Percentiles rank a stretch among this genome's conserved stretches.
phyloP scores from a whole-genome alignment of 768 basidiomycete species.

The Royoungia palumana region DNA sequence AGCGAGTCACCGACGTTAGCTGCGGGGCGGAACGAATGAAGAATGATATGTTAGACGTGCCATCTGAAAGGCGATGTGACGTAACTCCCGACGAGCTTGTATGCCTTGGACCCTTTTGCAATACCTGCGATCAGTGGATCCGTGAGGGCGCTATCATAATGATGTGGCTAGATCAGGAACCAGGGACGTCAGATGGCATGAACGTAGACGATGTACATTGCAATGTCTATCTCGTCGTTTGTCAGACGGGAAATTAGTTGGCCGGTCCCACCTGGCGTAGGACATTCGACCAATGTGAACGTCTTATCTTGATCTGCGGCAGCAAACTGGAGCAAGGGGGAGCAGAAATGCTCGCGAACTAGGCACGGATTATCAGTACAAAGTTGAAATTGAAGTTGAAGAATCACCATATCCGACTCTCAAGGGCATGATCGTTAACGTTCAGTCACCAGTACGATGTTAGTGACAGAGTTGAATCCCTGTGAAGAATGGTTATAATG shows the following conservation, averaged over 20 bases:
- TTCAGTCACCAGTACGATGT: too few species aligned
- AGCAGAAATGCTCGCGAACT: constrained; percentile 90
- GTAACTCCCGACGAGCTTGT: constrained; percentile 91
- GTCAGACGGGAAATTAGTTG: constrained; percentile 75
- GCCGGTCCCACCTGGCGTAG: constrained; percentile 69
- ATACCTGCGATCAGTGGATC: constrained; percentile 91
- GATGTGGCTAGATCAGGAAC: not conserved
- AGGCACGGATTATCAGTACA: constrained; percentile 8
- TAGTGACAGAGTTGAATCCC: too few species aligned
- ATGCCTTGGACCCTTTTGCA: constrained; percentile 77
- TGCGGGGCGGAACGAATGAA: not conserved
- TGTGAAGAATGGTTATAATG: too few species aligned
- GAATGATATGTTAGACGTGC: constrained; percentile 45
- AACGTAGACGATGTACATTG: constrained; percentile 51
- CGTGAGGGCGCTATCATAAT: constrained; percentile 67
- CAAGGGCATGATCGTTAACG: too few species aligned
- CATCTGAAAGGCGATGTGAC: constrained; percentile 88
- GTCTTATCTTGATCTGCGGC: constrained; percentile 64
- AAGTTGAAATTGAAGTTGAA: not conserved
- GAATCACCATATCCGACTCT: constrained; percentile 33
- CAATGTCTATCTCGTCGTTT: constrained; percentile 76
- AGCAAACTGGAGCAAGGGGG: constrained; percentile 85
- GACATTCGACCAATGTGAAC: constrained; percentile 86
- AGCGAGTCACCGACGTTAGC: not conserved
- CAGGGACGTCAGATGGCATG: constrained; percentile 1